phyloP scores from a whole-genome alignment of 2,329 filamentous ascomycete genomes.

The Alternaria viburni region DNA sequence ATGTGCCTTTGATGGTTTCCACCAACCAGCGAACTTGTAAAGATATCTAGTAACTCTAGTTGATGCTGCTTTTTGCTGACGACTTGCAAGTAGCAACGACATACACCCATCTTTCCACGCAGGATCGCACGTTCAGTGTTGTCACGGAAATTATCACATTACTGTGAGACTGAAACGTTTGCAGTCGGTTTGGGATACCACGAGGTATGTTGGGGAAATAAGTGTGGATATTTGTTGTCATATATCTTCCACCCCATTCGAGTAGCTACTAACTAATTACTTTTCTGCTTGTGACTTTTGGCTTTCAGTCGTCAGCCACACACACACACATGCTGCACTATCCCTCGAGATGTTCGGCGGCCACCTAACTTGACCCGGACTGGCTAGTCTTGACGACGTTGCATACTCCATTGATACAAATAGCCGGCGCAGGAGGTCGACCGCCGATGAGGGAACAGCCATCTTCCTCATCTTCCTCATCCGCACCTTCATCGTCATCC shows the following conservation, averaged over 20 bases:
- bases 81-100: no score
- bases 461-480: conserved; percentile 69
- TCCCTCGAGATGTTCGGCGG: conserved; percentile 27
- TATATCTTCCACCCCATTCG: not conserved
- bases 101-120: no score
- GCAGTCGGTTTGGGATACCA: not conserved
- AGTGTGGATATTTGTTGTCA: not conserved
- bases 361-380: conserved; percentile 64
- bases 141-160: not conserved
- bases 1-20: no score
- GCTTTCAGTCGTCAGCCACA: not conserved
- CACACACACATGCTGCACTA: not conserved
- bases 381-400: conserved; percentile 3
- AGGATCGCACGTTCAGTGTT: no score
- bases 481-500: conserved; percentile 62
- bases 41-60: no score
- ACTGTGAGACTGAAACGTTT: not conserved
- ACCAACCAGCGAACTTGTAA: no score
- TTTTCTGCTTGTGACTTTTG: not conserved
- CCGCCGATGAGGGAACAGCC: conserved; percentile 64
- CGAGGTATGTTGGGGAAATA: not conserved
- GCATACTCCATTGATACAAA: not conserved
- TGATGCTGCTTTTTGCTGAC: no score
- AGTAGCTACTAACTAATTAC: not conserved
- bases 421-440: conserved; percentile 65